Conservation (phyloP, 345 rosid species). For the Citrus inodora region DNA sequence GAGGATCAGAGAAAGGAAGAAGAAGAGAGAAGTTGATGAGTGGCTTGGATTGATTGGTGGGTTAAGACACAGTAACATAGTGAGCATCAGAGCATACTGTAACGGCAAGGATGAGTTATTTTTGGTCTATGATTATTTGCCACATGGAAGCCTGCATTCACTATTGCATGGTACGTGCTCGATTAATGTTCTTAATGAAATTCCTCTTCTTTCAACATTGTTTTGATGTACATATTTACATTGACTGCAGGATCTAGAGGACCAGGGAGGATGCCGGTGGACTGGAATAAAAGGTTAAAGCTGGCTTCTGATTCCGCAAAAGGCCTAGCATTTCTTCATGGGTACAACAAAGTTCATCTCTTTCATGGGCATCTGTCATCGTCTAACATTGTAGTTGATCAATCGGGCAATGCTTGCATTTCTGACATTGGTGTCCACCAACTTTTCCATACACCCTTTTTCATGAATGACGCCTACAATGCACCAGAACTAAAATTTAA, state of each 20-base stretch:
- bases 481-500: conserved; percentile 32
- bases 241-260: conserved; percentile 35
- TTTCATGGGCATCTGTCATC: conserved; percentile 39
- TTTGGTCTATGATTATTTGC: conserved; percentile 35
- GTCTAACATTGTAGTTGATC: conserved; percentile 35
- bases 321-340: conserved; percentile 42
- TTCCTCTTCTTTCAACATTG: not conserved
- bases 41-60: conserved; percentile 32
- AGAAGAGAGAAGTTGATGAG: conserved; percentile 29
- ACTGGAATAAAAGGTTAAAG: conserved; percentile 34
- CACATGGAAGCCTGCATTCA: conserved; percentile 39
- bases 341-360: conserved; percentile 27
- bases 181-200: not conserved
- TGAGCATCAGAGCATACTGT: conserved; percentile 36
- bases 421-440: conserved; percentile 36
- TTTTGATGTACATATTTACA: not conserved
- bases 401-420: conserved; percentile 25
- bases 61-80: conserved; percentile 35
- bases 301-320: conserved; percentile 37
- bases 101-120: conserved; percentile 36
- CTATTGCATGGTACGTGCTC: conserved; percentile 29
- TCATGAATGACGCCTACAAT: conserved; percentile 12
- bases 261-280: conserved; percentile 37
- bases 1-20: conserved; percentile 34
- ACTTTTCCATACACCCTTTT: conserved; percentile 22